A percentile compares a stretch with the other conserved stretches of the same genome.
Evolutionary conservation across 1,139 yeast species (phyloP).

Genomic region (Nakaseomyces sp.): DNA sequence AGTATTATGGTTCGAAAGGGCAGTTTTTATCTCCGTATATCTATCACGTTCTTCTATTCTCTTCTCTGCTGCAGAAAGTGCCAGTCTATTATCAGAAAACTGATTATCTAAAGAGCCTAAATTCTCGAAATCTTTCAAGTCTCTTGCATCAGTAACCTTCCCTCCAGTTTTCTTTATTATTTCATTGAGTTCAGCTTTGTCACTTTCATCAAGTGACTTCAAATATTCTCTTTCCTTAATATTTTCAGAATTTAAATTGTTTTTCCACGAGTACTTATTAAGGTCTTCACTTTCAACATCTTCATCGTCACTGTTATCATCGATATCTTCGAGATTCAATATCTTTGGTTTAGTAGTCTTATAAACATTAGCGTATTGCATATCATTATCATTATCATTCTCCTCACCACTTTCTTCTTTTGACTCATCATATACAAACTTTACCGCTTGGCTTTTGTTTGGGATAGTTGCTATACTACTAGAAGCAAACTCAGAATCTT

Average conservation of each 20-base stretch:
- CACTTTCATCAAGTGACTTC: conserved; percentile 19
- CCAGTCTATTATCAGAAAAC: conserved; percentile 5
- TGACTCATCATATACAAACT: too few relatives aligned
- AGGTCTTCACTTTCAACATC: too few relatives aligned
- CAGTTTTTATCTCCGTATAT: conserved; percentile 14
- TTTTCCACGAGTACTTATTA: too few relatives aligned
- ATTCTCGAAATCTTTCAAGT: conserved; percentile 10
- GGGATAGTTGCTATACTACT: too few relatives aligned
- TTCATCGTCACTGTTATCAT: conserved; percentile 9
- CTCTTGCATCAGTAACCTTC: conserved; percentile 6
- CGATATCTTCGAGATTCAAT: conserved; percentile 9
- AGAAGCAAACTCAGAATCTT: too few relatives aligned
- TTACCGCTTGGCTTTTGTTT: too few relatives aligned
- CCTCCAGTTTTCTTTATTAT: conserved; percentile 17
- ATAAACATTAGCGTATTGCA: neutral
- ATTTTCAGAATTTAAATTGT: neutral
- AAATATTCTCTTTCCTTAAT: conserved; percentile 19
- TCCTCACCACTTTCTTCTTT: conserved; percentile 5
- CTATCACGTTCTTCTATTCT: conserved; percentile 8
- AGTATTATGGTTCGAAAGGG: conserved; percentile 9
- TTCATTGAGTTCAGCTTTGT: conserved; percentile 18
- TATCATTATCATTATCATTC: conserved; percentile 3
- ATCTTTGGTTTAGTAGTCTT: neutral
- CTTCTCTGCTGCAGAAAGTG: conserved; percentile 14
- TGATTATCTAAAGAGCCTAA: conserved; percentile 6